These are phyloP conservation scores for Heterobasidion parviporum DNA, from an alignment of 1,284 basidiomycete species.

Conservation along the genomic window DNA sequence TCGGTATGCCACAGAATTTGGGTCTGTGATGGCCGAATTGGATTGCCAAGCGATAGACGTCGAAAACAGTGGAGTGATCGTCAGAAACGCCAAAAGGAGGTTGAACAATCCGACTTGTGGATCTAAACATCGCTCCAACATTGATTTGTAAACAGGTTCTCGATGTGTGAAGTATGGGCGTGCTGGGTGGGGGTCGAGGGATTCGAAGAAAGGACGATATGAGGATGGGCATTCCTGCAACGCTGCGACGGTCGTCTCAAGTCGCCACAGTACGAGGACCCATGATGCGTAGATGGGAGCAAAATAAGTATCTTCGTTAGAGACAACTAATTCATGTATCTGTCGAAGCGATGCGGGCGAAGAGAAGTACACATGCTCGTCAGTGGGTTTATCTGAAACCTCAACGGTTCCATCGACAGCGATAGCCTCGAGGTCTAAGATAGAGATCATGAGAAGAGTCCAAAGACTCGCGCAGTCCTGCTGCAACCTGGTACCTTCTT, in stretches of 20 bases:
- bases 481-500: constrained; percentile 57
- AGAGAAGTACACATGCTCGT: constrained; percentile 45
- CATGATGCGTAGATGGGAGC: constrained; percentile 69
- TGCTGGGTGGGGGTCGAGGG: constrained; percentile 34
- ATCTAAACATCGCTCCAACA: constrained; percentile 46
- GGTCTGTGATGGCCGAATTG: constrained; percentile 63
- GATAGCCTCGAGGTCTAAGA: constrained; percentile 73
- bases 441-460: constrained; percentile 72
- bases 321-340: constrained; percentile 60
- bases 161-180: constrained; percentile 44
- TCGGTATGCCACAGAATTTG: constrained; percentile 76
- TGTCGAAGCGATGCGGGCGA: constrained; percentile 46
- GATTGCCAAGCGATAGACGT: constrained; percentile 59
- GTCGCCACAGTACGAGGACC: constrained; percentile 68
- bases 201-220: constrained; percentile 50
- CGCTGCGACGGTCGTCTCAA: constrained; percentile 33
- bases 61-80: constrained; percentile 66
- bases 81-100: constrained; percentile 48
- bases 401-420: constrained; percentile 47
- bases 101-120: constrained; percentile 51
- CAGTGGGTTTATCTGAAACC: constrained; percentile 38
- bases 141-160: constrained; percentile 42
- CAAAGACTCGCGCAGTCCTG: constrained; percentile 68
- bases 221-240: constrained; percentile 41
- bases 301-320: constrained; percentile 48